phyloP scores from a whole-genome alignment of 225 moss, liverwort and hornwort species.

The Lunularia cruciata region DNA sequence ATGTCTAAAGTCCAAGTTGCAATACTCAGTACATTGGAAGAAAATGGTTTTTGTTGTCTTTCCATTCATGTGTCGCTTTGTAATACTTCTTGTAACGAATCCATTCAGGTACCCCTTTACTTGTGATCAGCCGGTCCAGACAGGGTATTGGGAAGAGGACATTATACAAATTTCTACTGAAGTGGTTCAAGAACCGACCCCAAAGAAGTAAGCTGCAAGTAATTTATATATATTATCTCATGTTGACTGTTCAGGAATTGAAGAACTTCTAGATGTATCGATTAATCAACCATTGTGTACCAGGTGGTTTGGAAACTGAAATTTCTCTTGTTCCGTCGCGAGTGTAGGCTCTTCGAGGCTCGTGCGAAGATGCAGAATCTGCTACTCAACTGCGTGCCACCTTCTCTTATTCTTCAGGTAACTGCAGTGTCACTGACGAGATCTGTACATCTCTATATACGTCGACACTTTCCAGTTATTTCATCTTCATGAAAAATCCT shows the following conservation, averaged over 20 bases:
- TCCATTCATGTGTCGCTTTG: not conserved
- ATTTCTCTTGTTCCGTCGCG: not conserved
- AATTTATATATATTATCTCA: too few species aligned
- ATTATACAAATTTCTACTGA: slow-evolving; percentile 27
- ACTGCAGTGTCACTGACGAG: not conserved
- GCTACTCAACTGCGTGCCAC: slow-evolving; percentile 27
- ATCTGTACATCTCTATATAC: not conserved
- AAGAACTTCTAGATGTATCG: not conserved
- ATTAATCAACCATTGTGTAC: too few species aligned
- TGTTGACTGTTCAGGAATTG: too few species aligned
- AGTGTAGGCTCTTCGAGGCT: slow-evolving; percentile 21
- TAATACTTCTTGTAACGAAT: not conserved
- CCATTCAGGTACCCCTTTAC: slow-evolving; percentile 30
- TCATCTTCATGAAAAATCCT: not conserved
- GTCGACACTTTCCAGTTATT: not conserved
- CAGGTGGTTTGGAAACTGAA: too few species aligned
- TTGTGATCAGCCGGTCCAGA: slow-evolving; percentile 25
- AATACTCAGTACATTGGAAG: too few species aligned
- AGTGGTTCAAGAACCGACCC: slow-evolving; percentile 29
- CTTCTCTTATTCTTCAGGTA: slow-evolving; percentile 39
- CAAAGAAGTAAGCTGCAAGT: slow-evolving; percentile 18
- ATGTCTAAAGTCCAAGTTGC: too few species aligned
- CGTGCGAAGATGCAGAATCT: slow-evolving; percentile 25
- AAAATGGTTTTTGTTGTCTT: too few species aligned
- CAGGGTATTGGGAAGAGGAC: slow-evolving; percentile 37